Evolutionary conservation across 371 early-diverging fungal species (phyloP), one percentile per base, ranked within the genome.

Genomic region (Blakeslea trispora): DNA sequence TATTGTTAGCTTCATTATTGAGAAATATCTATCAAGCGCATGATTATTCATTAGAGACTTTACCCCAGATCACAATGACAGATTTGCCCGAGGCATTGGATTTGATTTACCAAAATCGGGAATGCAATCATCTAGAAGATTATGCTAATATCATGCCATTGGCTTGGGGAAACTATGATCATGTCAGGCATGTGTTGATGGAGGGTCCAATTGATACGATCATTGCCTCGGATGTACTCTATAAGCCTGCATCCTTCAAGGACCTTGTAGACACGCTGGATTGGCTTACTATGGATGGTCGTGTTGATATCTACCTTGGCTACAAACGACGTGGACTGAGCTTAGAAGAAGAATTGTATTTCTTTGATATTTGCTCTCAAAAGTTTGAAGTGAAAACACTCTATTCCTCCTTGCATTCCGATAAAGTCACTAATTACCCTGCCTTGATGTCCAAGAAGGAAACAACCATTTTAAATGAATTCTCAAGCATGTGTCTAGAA

Each of bases 151-250:
- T 77, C 13, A 50, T 61, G 40, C 40, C 63, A 4, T 58, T 69
- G 2, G 57, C 61, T 55, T 81, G 83, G 64, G 71, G 74, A 0
- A n/a, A 59, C 3, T 23, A 37, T 8, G n/a, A 53, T 0, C 55
- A 63, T 28, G 58, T 42, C 9, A 49, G 58, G 9, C 53, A 46
- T 5, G 5, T 68, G 10, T 34, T 55, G 31, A 48, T 17, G 22
- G 40, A 24, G 0, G 64, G 52, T 5, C 43, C 48, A 0, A 42
- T 82, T 18, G 78, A 85, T 57, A 59, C 71, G 13, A 66, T 85
- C 1, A 60, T 85, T 31, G 83, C 82, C 0, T 83, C 83, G 0
- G 85, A 85, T 53, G 79, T 85, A 1, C 63, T 85, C 7, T 85
- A 85, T 51, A 73, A 81, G 14, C 68, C 76, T 0, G 47, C 49